These are phyloP conservation scores for Talinum fruticosum DNA, from an alignment of 148 eudicot genomes.

Conservation along the genomic window DNA sequence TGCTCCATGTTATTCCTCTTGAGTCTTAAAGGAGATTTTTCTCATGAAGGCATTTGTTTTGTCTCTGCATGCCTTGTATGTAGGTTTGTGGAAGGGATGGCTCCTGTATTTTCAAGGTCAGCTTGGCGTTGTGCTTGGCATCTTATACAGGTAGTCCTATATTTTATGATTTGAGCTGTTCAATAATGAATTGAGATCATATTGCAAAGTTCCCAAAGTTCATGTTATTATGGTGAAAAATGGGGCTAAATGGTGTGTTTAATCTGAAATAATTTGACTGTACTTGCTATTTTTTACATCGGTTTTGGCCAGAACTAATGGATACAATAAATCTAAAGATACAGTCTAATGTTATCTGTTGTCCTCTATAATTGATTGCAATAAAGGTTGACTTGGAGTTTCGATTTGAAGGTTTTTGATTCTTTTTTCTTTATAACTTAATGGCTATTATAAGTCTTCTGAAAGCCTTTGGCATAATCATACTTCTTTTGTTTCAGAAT, in stretches of 20 bases:
- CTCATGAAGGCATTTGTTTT: not conserved
- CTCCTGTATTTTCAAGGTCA: slow-evolving; percentile 94
- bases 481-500: slow-evolving; percentile 57
- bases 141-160: slow-evolving; percentile 75
- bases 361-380: not conserved
- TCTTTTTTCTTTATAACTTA: not conserved
- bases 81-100: slow-evolving; percentile 97
- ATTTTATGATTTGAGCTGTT: not conserved
- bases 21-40: not conserved
- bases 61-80: slow-evolving; percentile 33
- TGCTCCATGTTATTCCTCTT: not conserved
- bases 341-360: not conserved
- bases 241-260: not conserved
- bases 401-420: not conserved
- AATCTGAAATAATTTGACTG: not conserved
- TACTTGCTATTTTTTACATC: not conserved
- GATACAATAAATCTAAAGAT: no score
- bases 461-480: not conserved
- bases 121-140: slow-evolving; percentile 99
- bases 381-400: not conserved
- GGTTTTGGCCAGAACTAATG: not conserved
- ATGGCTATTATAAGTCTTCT: not conserved
- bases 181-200: not conserved
- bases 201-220: not conserved
- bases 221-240: not conserved